Percentiles rank a stretch among this genome's conserved stretches.
phyloP scores from a whole-genome alignment of 2,329 filamentous ascomycete species.

The Paracoccidioides lutzii region DNA sequence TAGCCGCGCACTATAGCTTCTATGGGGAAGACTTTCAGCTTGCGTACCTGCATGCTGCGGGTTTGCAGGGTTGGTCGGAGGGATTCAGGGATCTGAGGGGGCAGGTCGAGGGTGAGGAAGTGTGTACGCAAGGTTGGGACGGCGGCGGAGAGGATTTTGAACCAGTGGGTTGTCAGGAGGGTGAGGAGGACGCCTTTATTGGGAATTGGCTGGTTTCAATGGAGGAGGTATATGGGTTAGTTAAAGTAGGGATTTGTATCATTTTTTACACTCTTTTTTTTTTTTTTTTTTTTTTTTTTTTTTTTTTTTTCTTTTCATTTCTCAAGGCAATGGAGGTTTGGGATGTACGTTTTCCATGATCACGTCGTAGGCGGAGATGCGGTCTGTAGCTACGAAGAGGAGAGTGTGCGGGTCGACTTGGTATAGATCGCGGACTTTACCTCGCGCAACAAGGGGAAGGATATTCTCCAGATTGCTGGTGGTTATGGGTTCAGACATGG shows the following conservation, averaged over 20 bases:
- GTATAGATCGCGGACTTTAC: slow-evolving; percentile 76
- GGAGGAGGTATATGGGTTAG: not conserved
- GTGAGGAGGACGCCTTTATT: slow-evolving; percentile 56
- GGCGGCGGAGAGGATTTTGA: slow-evolving; percentile 44
- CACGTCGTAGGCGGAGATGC: slow-evolving; percentile 92
- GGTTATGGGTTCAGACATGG: slow-evolving; percentile 29
- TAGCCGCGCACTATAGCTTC: slow-evolving; percentile 84
- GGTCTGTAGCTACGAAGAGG: slow-evolving; percentile 75
- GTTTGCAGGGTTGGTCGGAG: slow-evolving; percentile 44
- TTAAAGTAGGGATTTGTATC: not conserved
- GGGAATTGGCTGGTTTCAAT: slow-evolving; percentile 45
- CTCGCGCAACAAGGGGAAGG: slow-evolving; percentile 43
- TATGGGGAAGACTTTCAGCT: slow-evolving; percentile 61
- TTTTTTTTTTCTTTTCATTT: not conserved
- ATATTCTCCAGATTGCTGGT: slow-evolving; percentile 31
- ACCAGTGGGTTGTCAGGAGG: slow-evolving; percentile 56
- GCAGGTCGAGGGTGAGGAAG: slow-evolving; percentile 47
- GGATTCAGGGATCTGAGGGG: slow-evolving; percentile 33
- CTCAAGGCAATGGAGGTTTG: not conserved
- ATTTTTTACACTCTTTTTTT: no score
- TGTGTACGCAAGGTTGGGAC: slow-evolving; percentile 51
- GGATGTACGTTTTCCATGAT: slow-evolving; percentile 59
- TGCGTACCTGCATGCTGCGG: slow-evolving; percentile 66
- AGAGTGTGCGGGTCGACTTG: slow-evolving; percentile 56
- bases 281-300: no score